phyloP scores from a whole-genome alignment of 1,284 basidiomycete species.

The Fomitopsis pinicola region DNA sequence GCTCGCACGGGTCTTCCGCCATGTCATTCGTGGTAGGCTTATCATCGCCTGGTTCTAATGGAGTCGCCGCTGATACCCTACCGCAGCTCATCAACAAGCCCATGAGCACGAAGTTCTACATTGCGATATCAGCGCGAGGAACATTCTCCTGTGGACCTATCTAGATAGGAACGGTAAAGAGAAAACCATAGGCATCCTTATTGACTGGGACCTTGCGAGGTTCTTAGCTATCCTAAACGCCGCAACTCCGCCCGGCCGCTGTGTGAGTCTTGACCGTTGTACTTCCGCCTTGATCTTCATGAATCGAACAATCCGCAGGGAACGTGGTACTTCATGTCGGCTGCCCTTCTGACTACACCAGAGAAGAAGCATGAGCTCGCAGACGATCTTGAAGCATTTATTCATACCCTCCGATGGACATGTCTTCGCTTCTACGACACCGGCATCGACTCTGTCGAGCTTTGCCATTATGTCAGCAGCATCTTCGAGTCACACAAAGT shows the following conservation, averaged over 20 bases:
- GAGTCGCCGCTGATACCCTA: no score
- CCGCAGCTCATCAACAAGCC: slow-evolving; percentile 1
- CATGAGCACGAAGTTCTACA: not conserved
- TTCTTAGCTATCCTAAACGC: no score
- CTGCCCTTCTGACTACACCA: not conserved
- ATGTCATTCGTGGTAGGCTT: slow-evolving; percentile 2
- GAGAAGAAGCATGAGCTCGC: slow-evolving; percentile 1
- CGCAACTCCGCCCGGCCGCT: no score
- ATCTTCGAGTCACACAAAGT: not conserved
- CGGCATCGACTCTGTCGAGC: no score
- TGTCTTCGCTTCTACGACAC: not conserved
- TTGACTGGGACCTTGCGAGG: not conserved
- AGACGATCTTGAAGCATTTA: slow-evolving; percentile 10
- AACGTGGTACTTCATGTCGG: slow-evolving; percentile 13
- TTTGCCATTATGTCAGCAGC: not conserved
- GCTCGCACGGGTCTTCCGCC: not conserved
- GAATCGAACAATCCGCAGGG: not conserved
- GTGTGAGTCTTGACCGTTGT: no score
- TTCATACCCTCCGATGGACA: slow-evolving; percentile 5
- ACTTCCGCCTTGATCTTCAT: no score
- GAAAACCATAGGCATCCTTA: not conserved
- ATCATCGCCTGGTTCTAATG: no score
- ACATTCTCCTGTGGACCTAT: no score
- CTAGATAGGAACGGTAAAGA: no score
- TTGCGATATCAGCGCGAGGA: no score